Evolutionary conservation across 495 filamentous ascomycete species (phyloP).

Genomic region (Xylaria palmicola): DNA sequence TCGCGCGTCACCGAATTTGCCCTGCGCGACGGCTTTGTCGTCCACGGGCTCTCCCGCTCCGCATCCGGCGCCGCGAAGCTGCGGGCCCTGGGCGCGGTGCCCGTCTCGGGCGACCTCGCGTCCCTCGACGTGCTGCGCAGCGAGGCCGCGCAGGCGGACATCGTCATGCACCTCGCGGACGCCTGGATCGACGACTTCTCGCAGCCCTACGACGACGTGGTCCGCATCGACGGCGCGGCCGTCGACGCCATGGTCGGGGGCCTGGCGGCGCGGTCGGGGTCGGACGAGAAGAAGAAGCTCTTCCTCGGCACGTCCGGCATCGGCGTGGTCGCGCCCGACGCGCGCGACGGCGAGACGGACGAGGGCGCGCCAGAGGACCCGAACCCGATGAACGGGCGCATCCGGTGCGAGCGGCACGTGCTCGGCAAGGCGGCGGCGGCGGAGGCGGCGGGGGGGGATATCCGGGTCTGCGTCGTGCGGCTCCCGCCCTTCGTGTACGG

Average conservation of each 20-base stretch:
- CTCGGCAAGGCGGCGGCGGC: conserved; percentile 18
- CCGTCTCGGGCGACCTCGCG: conserved; percentile 36
- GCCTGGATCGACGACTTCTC: conserved; percentile 21
- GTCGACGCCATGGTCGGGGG: conserved; percentile 37
- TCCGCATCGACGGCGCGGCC: conserved; percentile 28
- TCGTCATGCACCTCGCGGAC: conserved; percentile 40
- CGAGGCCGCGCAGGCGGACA: conserved; percentile 35
- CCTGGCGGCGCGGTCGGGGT: conserved; percentile 24
- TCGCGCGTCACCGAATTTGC: conserved; percentile 30
- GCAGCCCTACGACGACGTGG: conserved; percentile 18
- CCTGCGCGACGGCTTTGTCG: conserved; percentile 34
- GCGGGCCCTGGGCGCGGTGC: conserved; percentile 30
- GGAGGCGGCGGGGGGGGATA: conserved; percentile 19
- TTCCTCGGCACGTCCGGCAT: conserved; percentile 37
- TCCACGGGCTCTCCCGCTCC: conserved; percentile 39
- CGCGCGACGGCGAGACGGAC: conserved; percentile 33
- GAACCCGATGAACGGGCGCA: conserved; percentile 27
- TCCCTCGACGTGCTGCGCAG: conserved; percentile 32
- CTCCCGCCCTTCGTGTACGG: conserved; percentile 45
- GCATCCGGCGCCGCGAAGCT: conserved; percentile 33
- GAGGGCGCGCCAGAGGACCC: conserved; percentile 28
- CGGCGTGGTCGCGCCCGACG: conserved; percentile 30
- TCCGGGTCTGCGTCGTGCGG: conserved; percentile 35
- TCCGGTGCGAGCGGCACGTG: conserved; percentile 24
- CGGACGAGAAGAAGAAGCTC: conserved; percentile 30